Conservation (phyloP, 805 yeast species). For the Millerozyma miso region DNA sequence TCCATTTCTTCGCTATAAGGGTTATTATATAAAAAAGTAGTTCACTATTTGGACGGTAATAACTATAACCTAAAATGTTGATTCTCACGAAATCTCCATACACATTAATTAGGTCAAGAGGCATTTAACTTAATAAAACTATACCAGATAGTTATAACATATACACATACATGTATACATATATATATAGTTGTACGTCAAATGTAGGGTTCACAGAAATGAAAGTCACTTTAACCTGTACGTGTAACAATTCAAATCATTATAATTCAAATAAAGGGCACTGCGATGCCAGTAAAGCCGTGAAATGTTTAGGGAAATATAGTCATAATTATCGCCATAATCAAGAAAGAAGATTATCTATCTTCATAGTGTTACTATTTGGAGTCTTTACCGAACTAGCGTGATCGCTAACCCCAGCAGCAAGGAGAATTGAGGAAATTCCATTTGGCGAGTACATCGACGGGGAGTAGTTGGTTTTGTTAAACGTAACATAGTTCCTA, state of each 20-base stretch:
- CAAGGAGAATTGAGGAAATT: slow-evolving; percentile 28
- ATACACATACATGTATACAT: not conserved
- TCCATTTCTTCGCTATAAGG: slow-evolving; percentile 24
- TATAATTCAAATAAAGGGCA: not conserved
- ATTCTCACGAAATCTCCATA: not conserved
- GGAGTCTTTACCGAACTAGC: slow-evolving; percentile 1
- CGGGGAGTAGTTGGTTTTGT: not conserved
- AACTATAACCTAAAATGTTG: not conserved
- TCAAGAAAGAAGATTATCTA: slow-evolving; percentile 6
- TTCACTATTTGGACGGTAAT: not conserved
- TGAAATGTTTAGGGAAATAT: too few relatives aligned
- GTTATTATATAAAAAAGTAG: not conserved
- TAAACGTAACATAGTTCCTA: not conserved
- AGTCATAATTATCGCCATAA: too few relatives aligned
- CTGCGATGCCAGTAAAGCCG: too few relatives aligned
- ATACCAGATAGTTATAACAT: not conserved
- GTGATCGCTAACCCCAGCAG: slow-evolving; percentile 18
- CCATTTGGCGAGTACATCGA: slow-evolving; percentile 12
- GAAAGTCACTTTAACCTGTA: not conserved
- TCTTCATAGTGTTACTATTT: slow-evolving; percentile 21
- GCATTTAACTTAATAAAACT: not conserved
- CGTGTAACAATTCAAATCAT: slow-evolving; percentile 1
- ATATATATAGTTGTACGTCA: too few relatives aligned
- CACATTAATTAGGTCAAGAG: too few relatives aligned
- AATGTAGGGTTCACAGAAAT: not conserved